Base-by-base conservation (phyloP, 441 rosid genomes). In the Adansonia gregorii region DNA sequence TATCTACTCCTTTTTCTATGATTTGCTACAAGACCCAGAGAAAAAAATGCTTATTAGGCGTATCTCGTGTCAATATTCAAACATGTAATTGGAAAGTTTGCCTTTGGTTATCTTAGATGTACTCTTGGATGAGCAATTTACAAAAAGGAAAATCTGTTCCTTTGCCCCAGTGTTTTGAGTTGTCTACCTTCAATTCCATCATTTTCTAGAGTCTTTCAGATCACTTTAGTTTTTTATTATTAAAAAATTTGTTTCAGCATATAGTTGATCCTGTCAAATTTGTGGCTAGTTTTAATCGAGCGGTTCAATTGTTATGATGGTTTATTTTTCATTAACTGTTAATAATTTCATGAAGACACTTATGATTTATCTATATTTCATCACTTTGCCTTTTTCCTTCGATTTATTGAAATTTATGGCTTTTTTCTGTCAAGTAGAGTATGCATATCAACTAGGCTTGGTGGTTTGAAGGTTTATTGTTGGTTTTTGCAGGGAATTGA, bases 401-500 rank as follows among this genome's bases (percentile, higher is more conserved):
- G 2, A 24, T 22, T 22, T 22, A 60, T 60, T 10, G 39, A 60
- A 60, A 5, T 60, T 60, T 11, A 8, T 22, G 39, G 65, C 15
- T 60, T 14, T 24, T 60, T 10, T 22, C 20, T 60, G 39, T 22
- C 39, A 60, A 22, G 24, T 20, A n/a, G 43, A n/a, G 27, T 19
- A 24, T 14, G 52, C 64, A 59, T 22, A 48, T 56, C 12, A 22
- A 27, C 66, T 27, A 61, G 66, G 17, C 39, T 60, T 14, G 22
- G 35, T 15, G 52, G 46, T 59, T 59, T 59, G 64, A 59, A 59
- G 64, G 63, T 24, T 59, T 59, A 39, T 48, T 59, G 64, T 59
- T 59, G 35, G 35, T 59, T 22, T 22, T 71, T 84, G 55, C 88
- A 95, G 99, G 99, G 99, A 61, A 95, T 93, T 83, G 99, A 95